Conservation (phyloP, 2,329 filamentous ascomycete genomes). For the Phialocephala sp. region DNA sequence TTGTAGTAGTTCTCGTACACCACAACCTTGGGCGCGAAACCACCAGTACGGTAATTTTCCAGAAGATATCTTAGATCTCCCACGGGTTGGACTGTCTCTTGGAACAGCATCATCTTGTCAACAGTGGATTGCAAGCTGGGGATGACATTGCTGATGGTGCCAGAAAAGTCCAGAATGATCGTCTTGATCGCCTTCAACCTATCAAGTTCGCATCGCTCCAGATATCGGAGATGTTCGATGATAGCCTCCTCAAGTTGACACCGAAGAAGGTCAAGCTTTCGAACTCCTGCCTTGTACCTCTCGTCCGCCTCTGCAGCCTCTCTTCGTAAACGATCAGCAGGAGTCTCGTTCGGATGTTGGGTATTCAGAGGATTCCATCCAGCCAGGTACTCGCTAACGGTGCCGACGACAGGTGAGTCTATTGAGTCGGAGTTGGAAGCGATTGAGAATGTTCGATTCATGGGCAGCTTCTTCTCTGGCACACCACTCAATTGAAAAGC, state of each 20-base stretch:
- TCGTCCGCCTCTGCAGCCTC: constrained; percentile 92
- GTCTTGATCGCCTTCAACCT: constrained; percentile 97
- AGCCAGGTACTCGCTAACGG: constrained; percentile 86
- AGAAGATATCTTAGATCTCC: constrained; percentile 91
- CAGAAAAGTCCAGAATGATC: constrained; percentile 95
- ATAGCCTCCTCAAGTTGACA: constrained; percentile 97
- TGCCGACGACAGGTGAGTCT: constrained; percentile 83
- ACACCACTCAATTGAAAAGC: constrained; percentile 87
- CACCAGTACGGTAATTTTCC: constrained; percentile 95
- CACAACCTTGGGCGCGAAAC: constrained; percentile 86
- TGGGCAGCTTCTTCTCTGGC: constrained; percentile 80
- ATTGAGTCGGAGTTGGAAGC: constrained; percentile 61
- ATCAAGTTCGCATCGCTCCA: constrained; percentile 96
- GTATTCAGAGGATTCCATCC: constrained; percentile 95
- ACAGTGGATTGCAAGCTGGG: constrained; percentile 94
- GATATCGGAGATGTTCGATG: constrained; percentile 88
- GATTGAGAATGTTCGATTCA: constrained; percentile 77
- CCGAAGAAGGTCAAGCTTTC: constrained; percentile 85
- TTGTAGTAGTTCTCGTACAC: constrained; percentile 99
- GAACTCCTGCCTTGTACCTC: constrained; percentile 86
- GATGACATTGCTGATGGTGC: constrained; percentile 96
- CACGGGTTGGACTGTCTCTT: constrained; percentile 95
- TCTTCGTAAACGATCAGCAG: constrained; percentile 81
- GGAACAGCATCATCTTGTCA: constrained; percentile 98
- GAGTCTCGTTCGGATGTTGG: constrained; percentile 90